Conservation (phyloP, 2,329 filamentous ascomycete genomes). For the Pseudogymnoascus sp. region DNA sequence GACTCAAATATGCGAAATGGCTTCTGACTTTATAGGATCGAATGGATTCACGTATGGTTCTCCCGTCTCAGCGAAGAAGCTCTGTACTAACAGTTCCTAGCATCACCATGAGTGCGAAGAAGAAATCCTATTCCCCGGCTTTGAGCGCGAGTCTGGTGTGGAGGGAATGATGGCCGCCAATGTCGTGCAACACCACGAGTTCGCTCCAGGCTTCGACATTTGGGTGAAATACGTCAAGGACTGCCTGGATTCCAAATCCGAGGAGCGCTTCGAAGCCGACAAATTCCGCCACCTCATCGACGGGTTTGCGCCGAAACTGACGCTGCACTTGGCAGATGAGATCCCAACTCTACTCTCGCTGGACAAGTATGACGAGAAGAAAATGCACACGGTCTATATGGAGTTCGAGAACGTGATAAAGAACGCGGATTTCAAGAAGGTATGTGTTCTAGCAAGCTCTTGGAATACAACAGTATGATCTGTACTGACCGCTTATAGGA, state of each 20-base stretch:
- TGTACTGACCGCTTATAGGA: not conserved
- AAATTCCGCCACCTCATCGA: conserved; percentile 32
- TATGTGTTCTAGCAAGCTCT: not conserved
- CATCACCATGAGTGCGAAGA: conserved; percentile 39
- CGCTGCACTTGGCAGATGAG: conserved; percentile 36
- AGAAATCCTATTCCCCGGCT: conserved; percentile 33
- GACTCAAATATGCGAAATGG: not conserved
- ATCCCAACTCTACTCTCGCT: conserved; percentile 34
- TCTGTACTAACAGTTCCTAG: conserved; percentile 30
- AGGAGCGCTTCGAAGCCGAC: conserved; percentile 30
- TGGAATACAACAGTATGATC: not conserved
- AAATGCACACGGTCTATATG: not conserved
- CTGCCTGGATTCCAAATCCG: conserved; percentile 24
- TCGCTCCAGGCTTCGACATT: conserved; percentile 32
- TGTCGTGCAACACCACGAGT: conserved; percentile 37
- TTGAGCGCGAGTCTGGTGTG: conserved; percentile 33
- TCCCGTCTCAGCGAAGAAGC: conserved; percentile 24
- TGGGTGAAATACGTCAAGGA: conserved; percentile 32
- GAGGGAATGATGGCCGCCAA: conserved; percentile 38
- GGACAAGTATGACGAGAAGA: conserved; percentile 31
- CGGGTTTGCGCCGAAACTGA: conserved; percentile 32
- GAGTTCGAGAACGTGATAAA: not conserved
- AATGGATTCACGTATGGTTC: not conserved
- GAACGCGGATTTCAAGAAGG: not conserved
- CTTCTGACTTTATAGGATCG: not conserved